phyloP scores from a whole-genome alignment of 805 yeast genomes.

The Schwanniomyces sp. region DNA sequence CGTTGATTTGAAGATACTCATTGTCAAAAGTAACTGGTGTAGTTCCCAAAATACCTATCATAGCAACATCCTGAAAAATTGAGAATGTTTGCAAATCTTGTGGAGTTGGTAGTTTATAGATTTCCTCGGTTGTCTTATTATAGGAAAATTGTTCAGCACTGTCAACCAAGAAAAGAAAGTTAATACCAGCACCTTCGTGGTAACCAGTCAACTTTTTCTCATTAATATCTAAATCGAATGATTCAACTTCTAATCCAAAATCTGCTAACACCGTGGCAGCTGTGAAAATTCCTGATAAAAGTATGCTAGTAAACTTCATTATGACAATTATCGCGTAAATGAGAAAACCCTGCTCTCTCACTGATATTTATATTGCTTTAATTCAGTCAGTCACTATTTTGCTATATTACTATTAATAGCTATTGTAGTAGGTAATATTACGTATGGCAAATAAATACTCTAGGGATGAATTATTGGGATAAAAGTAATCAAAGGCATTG shows the following conservation, averaged over 20 bases:
- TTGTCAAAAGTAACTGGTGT: slow-evolving; percentile 7
- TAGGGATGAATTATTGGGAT: no score
- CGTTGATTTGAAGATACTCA: slow-evolving; percentile 14
- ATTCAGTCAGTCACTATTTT: no score
- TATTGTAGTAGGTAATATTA: no score
- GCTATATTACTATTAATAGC: no score
- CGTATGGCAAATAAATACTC: no score
- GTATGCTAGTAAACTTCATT: background rate
- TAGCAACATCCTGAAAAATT: slow-evolving; percentile 7
- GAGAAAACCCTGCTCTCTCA: no score
- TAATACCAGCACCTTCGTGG: slow-evolving; percentile 49
- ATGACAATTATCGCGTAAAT: no score
- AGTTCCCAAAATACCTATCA: slow-evolving; percentile 10
- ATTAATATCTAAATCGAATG: background rate
- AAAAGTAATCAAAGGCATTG: no score
- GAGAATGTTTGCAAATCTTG: background rate
- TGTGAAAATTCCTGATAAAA: background rate
- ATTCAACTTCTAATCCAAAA: background rate
- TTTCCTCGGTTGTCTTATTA: slow-evolving; percentile 8
- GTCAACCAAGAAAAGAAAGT: slow-evolving; percentile 34
- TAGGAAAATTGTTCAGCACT: slow-evolving; percentile 19
- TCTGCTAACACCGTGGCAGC: background rate
- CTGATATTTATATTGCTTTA: no score
- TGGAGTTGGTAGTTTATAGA: background rate
- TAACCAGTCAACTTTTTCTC: background rate